Evolutionary conservation across 164 flowering plant genomes (phyloP), one percentile per base, ranked within the genome.

Genomic region (Pachysandra terminalis): DNA sequence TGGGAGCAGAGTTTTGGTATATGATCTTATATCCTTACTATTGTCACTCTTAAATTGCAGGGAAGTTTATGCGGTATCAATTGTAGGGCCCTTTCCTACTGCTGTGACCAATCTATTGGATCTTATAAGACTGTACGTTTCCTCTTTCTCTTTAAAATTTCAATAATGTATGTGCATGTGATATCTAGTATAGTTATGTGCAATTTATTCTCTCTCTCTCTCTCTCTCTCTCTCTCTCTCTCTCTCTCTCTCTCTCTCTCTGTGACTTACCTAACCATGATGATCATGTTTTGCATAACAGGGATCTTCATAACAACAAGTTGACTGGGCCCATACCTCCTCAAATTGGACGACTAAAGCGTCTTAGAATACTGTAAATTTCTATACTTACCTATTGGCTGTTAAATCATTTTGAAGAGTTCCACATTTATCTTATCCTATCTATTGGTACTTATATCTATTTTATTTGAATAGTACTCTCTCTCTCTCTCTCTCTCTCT

Each of bases 291-390:
- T 51, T 51, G n/a, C 62, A 13, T 81, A 56, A 51, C 93, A 92
- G 98, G 87, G 99, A 95, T 84, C 88, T 95, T 51, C 99, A 95
- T 68, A 95, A 95, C 63, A 95, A 95, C 87, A 95, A 92, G 80
- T 77, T 95, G 79, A 95, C 93, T 9, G 99, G 99, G 22, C 97
- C 98, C 48, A 90, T 92, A 71, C 98, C 99, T 71, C 86, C 98
- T 55, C 97, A 95, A 79, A 95, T 95, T 65, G 96, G 96, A 67
- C 82, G 99, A 65, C 80, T 95, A 72, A 95, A 77, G 81, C 94
- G 83, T 51, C 96, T 92, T 62, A 89, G 81, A 79, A 83, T 84
- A 71, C 77, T 92, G 99, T 95, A 89, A n/a, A 59, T 51, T 63
- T 48, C 66, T 73, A 21, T 48, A 37, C 61, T 66, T 56, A 8